Evolutionary conservation across 2,329 filamentous ascomycete species (phyloP), one percentile per base, ranked within the genome.

Genomic region (Epichloe festucae): DNA sequence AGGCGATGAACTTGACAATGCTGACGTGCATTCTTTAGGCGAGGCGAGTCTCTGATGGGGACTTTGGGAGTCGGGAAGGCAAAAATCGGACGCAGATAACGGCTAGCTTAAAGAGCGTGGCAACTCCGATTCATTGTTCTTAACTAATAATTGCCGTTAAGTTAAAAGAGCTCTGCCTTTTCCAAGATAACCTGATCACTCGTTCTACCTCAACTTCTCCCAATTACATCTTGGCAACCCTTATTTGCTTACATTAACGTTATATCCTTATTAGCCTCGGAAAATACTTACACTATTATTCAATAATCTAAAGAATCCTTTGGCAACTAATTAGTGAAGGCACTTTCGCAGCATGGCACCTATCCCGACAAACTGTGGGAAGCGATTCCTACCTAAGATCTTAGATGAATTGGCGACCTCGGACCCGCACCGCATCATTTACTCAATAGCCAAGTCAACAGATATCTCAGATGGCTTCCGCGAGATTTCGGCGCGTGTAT

Each of bases 301-400:
- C 0, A 8, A 40, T 0, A 8, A 5, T 40, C n/a, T 0, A 40
- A 40, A 7, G 3, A 8, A 40, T 17, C n/a, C 12, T 8, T 40
- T 0, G 0, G 0, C 11, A n/a, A n/a, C 4, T 3, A n/a, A 6
- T 39, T n/a, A 39, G n/a, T 4, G 0, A 39, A 39, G 36, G 12
- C 15, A 40, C 10, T 21, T 43, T 43, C 19, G 4, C 41, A 12
- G 21, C 41, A 43, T 43, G 41, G 19, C 41, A 17, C 15, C 38
- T 23, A 23, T 43, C 12, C 21, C 41, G 17, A 5, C 8, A 14
- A 10, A 21, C 11, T 58, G 59, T 42, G 61, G 60, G 12, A 57
- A 51, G 41, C 52, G 63, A 36, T 49, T 65, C 3, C 55, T 65
- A 21, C 62, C 61, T 5, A 59, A 63, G 41, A 62, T 64, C n/a